These are phyloP conservation scores for Drosera spatulata DNA, from an alignment of 179 eudicot genomes.

Conservation along the genomic window DNA sequence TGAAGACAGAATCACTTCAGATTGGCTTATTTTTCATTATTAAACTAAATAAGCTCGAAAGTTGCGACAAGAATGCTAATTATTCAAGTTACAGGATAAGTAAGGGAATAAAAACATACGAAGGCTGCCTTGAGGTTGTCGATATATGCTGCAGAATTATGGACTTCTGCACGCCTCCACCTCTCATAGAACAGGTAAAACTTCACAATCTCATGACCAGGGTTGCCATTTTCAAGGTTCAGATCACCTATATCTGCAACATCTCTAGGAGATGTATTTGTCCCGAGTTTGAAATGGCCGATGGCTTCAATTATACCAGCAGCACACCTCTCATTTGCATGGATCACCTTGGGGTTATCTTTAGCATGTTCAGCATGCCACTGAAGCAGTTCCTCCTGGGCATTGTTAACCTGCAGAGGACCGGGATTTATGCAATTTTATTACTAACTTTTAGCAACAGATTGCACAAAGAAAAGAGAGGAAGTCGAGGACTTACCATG, in stretches of 20 bases:
- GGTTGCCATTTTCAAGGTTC: conserved; percentile 43
- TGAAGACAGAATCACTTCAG: conserved; percentile 1
- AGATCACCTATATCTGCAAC: conserved; percentile 39
- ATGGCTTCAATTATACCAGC: conserved; percentile 94
- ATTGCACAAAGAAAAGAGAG: conserved; percentile 3
- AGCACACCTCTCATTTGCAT: conserved; percentile 94
- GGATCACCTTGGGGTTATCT: conserved; percentile 76
- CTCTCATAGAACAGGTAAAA: conserved; percentile 71
- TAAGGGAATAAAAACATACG: conserved; percentile 38
- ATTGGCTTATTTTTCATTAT: background rate
- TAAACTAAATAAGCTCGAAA: too few species aligned
- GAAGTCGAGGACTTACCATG: conserved; percentile 58
- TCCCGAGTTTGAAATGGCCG: conserved; percentile 85
- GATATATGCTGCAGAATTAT: conserved; percentile 45
- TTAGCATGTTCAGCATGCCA: conserved; percentile 91
- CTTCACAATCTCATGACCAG: conserved; percentile 79
- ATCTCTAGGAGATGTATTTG: conserved; percentile 72
- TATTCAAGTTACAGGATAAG: conserved; percentile 4
- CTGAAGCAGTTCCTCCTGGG: conserved; percentile 92
- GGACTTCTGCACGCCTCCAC: conserved; percentile 82
- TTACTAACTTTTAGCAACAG: conserved; percentile 2
- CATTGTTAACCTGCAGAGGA: conserved; percentile 71
- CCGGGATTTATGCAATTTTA: conserved; percentile 7
- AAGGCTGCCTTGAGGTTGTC: conserved; percentile 49
- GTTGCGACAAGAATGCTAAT: background rate